Evolutionary conservation across 2,329 filamentous ascomycete genomes (phyloP).

Genomic region (Xylariales sp.): DNA sequence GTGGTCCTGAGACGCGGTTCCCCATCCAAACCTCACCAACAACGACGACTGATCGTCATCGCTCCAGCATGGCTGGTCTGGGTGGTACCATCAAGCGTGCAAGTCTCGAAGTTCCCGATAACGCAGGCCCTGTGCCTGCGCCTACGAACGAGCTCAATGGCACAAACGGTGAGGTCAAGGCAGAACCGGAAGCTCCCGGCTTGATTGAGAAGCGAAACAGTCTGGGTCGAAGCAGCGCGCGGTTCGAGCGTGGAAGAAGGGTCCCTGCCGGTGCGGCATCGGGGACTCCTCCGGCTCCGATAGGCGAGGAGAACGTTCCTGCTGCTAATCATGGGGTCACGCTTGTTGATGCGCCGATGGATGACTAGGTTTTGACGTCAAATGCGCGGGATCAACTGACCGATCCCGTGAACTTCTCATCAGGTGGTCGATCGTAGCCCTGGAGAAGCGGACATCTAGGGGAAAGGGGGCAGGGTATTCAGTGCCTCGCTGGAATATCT

Average conservation of each 20-base stretch:
- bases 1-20: constrained; percentile 73
- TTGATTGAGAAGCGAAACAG: constrained; percentile 65
- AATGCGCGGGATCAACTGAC: too few relatives aligned
- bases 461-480: neutral
- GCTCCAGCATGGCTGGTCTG: constrained; percentile 42
- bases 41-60: constrained; percentile 46
- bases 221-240: constrained; percentile 47
- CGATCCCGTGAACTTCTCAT: constrained; percentile 3
- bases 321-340: constrained; percentile 39
- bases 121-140: constrained; percentile 38
- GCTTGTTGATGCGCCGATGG: constrained; percentile 49
- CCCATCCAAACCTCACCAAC: constrained; percentile 70
- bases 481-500: constrained; percentile 2
- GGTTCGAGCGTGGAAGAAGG: constrained; percentile 49
- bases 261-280: constrained; percentile 29
- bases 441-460: neutral
- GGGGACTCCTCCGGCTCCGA: constrained; percentile 18
- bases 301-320: constrained; percentile 14
- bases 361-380: constrained; percentile 34
- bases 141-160: constrained; percentile 33
- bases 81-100: constrained; percentile 50
- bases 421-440: neutral
- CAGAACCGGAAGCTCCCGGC: constrained; percentile 20
- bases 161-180: constrained; percentile 37
- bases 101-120: constrained; percentile 78